Conservation (phyloP, 2,329 filamentous ascomycete genomes). For the Neofusicoccum sp. region DNA sequence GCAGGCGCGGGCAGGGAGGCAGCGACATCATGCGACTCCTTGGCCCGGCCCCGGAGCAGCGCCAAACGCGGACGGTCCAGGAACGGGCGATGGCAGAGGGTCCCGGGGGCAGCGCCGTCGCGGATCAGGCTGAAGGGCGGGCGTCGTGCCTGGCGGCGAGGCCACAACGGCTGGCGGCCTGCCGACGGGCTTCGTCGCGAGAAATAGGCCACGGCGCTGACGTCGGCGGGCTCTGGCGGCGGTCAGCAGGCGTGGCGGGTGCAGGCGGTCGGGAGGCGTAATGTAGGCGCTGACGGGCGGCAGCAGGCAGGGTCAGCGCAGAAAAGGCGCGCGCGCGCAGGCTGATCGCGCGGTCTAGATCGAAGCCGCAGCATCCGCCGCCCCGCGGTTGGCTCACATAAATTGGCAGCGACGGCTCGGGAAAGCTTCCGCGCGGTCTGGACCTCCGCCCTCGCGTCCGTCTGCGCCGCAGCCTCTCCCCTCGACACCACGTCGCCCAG, state of each 20-base stretch:
- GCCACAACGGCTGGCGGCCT: too few species aligned
- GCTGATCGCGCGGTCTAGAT: slow-evolving; percentile 6
- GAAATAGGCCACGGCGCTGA: too few species aligned
- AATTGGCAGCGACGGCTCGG: slow-evolving; percentile 1
- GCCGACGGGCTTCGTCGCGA: too few species aligned
- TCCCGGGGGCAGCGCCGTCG: slow-evolving; percentile 52
- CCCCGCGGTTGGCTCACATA: slow-evolving; percentile 13
- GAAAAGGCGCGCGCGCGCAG: neutral
- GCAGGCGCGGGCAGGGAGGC: slow-evolving; percentile 52
- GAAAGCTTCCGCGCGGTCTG: slow-evolving; percentile 10
- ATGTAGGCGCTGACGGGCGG: neutral
- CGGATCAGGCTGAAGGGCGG: slow-evolving; percentile 56
- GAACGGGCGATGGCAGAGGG: slow-evolving; percentile 59
- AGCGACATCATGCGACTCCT: slow-evolving; percentile 47
- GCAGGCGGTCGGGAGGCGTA: neutral
- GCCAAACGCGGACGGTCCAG: slow-evolving; percentile 44
- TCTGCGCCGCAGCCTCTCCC: neutral
- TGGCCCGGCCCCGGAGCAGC: slow-evolving; percentile 46
- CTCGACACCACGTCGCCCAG: neutral
- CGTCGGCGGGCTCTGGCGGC: too few species aligned
- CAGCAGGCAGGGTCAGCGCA: neutral
- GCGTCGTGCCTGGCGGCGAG: too few species aligned
- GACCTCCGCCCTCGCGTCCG: slow-evolving; percentile 5
- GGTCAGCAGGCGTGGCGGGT: neutral
- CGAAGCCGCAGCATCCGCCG: neutral